These are phyloP conservation scores for Pseudonitzschia delicatissima DNA, from an alignment of 108 stramenopile genomes.

Conservation along the genomic window DNA sequence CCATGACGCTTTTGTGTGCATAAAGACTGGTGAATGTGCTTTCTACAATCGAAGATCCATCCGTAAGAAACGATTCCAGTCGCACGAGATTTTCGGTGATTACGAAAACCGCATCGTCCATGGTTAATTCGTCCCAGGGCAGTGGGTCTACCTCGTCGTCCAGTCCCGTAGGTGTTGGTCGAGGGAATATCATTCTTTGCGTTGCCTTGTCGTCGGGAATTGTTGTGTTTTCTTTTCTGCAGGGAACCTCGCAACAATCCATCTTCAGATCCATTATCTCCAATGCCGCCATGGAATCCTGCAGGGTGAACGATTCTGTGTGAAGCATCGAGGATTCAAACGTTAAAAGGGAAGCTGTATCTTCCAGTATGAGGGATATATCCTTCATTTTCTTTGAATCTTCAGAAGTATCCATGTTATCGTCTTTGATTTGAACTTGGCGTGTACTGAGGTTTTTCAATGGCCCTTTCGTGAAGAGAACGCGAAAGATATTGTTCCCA, in stretches of 20 bases:
- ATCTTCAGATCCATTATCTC: slow-evolving; percentile 89
- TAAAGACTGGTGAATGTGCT: slow-evolving; percentile 84
- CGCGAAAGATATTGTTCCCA: no score
- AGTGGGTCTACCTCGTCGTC: slow-evolving; percentile 40
- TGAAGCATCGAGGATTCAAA: slow-evolving; percentile 54
- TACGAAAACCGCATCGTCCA: slow-evolving; percentile 34
- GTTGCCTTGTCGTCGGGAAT: background rate
- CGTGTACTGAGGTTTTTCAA: no score
- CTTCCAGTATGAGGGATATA: slow-evolving; percentile 41
- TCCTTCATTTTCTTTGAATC: slow-evolving; percentile 33
- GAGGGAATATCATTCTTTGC: slow-evolving; percentile 31
- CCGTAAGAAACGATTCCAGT: slow-evolving; percentile 49
- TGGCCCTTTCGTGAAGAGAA: no score
- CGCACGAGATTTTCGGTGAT: slow-evolving; percentile 36
- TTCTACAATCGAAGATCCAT: slow-evolving; percentile 83
- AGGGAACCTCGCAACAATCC: slow-evolving; percentile 86
- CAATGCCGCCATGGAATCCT: slow-evolving; percentile 90
- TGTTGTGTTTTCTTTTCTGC: slow-evolving; percentile 5
- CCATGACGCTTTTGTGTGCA: slow-evolving; percentile 64
- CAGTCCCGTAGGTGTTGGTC: slow-evolving; percentile 40
- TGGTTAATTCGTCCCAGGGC: slow-evolving; percentile 60
- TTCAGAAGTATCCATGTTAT: background rate
- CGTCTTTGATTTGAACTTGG: no score
- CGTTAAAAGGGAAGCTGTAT: slow-evolving; percentile 46
- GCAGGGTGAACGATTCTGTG: slow-evolving; percentile 60